Evolutionary conservation across 306 rosid species (phyloP).

Genomic region (Sindora glabra): DNA sequence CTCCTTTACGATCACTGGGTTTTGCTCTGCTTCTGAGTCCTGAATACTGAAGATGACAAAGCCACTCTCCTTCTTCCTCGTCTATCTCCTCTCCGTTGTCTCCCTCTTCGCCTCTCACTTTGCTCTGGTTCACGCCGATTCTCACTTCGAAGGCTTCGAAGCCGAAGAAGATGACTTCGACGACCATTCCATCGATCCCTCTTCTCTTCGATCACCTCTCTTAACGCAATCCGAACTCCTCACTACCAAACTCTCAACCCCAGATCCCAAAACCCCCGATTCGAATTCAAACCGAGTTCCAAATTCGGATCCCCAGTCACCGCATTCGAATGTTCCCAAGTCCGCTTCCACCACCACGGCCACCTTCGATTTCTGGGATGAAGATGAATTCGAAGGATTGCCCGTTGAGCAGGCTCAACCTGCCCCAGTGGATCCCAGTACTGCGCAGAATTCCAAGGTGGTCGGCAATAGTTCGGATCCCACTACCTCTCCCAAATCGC

Average conservation of each 20-base stretch:
- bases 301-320: slow-evolving; percentile 4
- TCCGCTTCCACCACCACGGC: slow-evolving; percentile 35
- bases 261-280: slow-evolving; percentile 12
- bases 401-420: slow-evolving; percentile 45
- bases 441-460: slow-evolving; percentile 20
- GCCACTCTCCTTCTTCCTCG: not conserved
- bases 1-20: no score
- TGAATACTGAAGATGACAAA: no score
- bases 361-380: slow-evolving; percentile 80
- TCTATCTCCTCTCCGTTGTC: slow-evolving; percentile 2
- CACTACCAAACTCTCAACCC: slow-evolving; percentile 10
- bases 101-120: slow-evolving; percentile 29
- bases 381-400: slow-evolving; percentile 89
- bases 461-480: slow-evolving; percentile 19
- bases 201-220: slow-evolving; percentile 52
- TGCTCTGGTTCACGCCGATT: slow-evolving; percentile 30
- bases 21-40: no score
- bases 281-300: slow-evolving; percentile 7
- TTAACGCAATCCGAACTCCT: slow-evolving; percentile 39
- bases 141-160: slow-evolving; percentile 94
- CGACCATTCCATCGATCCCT: slow-evolving; percentile 36
- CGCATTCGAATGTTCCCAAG: slow-evolving; percentile 41
- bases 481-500: not conserved
- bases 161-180: slow-evolving; percentile 50
- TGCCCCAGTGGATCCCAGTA: slow-evolving; percentile 1